These are phyloP conservation scores for Cladosporium sp. DNA, from an alignment of 2,329 filamentous ascomycete species.

Conservation along the genomic window DNA sequence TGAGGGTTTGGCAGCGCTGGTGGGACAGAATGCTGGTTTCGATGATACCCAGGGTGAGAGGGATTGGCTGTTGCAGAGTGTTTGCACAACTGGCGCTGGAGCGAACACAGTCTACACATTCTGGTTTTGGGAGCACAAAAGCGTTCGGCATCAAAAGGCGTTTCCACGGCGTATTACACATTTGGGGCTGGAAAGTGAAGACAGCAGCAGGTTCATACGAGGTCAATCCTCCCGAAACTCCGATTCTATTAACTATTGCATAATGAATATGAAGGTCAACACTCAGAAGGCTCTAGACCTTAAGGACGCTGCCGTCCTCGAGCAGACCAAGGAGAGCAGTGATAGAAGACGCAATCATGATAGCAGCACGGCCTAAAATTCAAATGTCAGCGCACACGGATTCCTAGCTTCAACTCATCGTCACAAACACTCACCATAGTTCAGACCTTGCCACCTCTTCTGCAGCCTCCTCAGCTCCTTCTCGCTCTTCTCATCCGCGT, in stretches of 20 bases:
- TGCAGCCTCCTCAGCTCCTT: constrained; percentile 23
- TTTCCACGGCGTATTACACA: too few species aligned
- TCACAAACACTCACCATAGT: constrained; percentile 20
- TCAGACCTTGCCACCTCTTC: constrained; percentile 23
- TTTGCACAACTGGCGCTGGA: too few species aligned
- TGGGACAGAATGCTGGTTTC: neutral
- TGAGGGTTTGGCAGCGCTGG: neutral
- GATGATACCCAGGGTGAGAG: neutral
- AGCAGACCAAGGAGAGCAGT: constrained; percentile 9
- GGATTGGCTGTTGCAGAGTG: too few species aligned
- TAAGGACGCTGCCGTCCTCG: constrained; percentile 9
- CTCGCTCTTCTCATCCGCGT: constrained; percentile 22
- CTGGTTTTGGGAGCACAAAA: too few species aligned
- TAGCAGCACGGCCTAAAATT: constrained; percentile 18
- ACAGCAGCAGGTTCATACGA: neutral
- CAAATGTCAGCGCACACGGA: constrained; percentile 7
- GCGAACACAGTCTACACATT: too few species aligned
- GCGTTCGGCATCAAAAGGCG: too few species aligned
- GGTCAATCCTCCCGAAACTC: neutral
- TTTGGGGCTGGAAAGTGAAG: neutral
- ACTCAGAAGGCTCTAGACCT: neutral
- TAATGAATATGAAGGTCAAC: neutral
- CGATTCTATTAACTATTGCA: neutral
- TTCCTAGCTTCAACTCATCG: neutral
- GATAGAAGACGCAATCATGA: constrained; percentile 19